These are phyloP conservation scores for Echeveria elegans DNA, from an alignment of 164 flowering plant species.

Conservation along the genomic window DNA sequence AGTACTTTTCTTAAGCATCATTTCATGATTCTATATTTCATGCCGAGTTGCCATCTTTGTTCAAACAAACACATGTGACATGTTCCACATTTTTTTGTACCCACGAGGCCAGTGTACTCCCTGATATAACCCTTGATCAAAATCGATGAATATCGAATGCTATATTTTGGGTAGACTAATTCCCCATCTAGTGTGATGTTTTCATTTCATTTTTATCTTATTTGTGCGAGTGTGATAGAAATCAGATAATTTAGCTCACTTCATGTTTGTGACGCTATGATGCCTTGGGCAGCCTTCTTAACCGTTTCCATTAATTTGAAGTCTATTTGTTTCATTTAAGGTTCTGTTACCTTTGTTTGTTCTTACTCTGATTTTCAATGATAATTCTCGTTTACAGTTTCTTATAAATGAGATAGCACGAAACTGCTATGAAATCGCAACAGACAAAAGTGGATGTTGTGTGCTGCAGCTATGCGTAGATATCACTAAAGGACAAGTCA, in stretches of 20 bases:
- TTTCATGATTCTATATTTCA: neutral
- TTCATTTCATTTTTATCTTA: no score
- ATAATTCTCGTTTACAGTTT: conserved; percentile 18
- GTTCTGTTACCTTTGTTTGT: neutral
- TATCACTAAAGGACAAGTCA: conserved; percentile 15
- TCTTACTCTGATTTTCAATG: neutral
- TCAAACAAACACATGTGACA: neutral
- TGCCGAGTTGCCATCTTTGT: neutral
- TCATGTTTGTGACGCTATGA: neutral
- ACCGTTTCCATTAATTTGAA: neutral
- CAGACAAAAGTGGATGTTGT: conserved; percentile 33
- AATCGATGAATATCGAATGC: no score
- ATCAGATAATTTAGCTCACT: neutral
- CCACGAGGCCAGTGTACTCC: neutral
- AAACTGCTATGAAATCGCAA: conserved; percentile 24
- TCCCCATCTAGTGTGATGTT: no score
- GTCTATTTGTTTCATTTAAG: neutral
- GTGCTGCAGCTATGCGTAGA: conserved; percentile 25
- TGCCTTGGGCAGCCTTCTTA: neutral
- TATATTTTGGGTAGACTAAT: no score
- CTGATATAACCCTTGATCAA: no score
- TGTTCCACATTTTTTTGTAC: neutral
- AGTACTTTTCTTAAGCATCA: neutral
- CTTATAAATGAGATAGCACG: conserved; percentile 23
- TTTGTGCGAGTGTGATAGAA: no score